These are phyloP conservation scores for Westerdykella aurantiaca DNA, from an alignment of 2,329 filamentous ascomycete genomes.

Conservation along the genomic window DNA sequence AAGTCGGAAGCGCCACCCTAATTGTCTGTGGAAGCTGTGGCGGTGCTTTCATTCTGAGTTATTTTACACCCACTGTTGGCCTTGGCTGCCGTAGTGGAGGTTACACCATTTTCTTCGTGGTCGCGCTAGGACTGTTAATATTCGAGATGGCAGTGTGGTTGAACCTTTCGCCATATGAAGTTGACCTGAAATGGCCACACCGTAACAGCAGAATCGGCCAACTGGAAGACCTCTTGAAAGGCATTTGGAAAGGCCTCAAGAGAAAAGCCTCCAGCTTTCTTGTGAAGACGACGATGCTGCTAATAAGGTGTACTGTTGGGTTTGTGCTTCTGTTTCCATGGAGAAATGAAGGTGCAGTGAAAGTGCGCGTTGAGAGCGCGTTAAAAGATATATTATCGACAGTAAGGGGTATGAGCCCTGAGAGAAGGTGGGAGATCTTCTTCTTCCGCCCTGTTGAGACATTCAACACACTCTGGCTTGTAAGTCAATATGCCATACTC, in stretches of 20 bases:
- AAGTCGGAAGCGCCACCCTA: slow-evolving; percentile 34
- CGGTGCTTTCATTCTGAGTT: slow-evolving; percentile 41
- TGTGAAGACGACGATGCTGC: slow-evolving; percentile 3
- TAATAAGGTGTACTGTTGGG: slow-evolving; percentile 6
- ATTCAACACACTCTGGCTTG: slow-evolving; percentile 36
- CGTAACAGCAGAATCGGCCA: slow-evolving; percentile 8
- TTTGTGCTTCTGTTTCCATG: slow-evolving; percentile 5
- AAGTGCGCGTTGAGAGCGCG: background rate
- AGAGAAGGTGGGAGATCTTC: slow-evolving; percentile 22
- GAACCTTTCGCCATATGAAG: slow-evolving; percentile 13
- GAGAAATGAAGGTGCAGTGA: slow-evolving; percentile 3
- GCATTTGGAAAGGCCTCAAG: slow-evolving; percentile 6
- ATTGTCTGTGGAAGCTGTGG: slow-evolving; percentile 35
- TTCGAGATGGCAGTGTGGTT: slow-evolving; percentile 38
- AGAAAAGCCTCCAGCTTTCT: slow-evolving; percentile 5
- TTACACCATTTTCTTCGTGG: slow-evolving; percentile 39
- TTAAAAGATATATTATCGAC: slow-evolving; percentile 5
- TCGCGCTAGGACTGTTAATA: slow-evolving; percentile 32
- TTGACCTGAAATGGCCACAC: slow-evolving; percentile 12
- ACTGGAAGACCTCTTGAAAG: slow-evolving; percentile 7
- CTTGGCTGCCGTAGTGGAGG: slow-evolving; percentile 40
- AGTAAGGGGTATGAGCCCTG: slow-evolving; percentile 10
- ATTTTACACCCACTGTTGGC: slow-evolving; percentile 44
- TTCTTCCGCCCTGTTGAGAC: slow-evolving; percentile 30
- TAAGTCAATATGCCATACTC: too few species aligned